Conservation (phyloP, 2,329 filamentous ascomycete species). For the Endoconidiophora polonica region DNA sequence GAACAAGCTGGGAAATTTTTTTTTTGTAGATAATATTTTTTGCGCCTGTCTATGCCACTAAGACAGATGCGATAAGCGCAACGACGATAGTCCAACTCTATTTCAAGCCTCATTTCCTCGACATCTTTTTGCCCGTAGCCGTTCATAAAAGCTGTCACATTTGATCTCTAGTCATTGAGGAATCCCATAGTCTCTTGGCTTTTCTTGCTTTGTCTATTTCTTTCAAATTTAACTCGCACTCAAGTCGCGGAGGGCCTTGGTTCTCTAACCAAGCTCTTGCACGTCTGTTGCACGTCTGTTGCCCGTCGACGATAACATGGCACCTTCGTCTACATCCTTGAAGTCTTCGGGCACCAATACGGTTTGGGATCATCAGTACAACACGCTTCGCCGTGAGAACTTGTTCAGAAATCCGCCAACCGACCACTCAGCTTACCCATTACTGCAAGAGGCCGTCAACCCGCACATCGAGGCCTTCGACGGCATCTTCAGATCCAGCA, state of each 20-base stretch:
- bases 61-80: slow-evolving; percentile 5
- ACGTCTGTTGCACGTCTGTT: background rate
- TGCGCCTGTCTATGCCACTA: background rate
- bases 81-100: background rate
- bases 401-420: slow-evolving; percentile 80
- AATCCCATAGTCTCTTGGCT: too few relatives aligned
- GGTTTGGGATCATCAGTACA: slow-evolving; percentile 70
- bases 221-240: too few relatives aligned
- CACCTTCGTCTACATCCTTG: slow-evolving; percentile 6
- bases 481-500: slow-evolving; percentile 45
- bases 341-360: slow-evolving; percentile 37
- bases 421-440: slow-evolving; percentile 75
- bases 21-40: slow-evolving; percentile 9
- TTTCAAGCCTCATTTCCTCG: background rate
- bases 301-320: slow-evolving; percentile 5
- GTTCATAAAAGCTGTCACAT: too few relatives aligned
- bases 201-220: too few relatives aligned
- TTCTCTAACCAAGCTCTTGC: slow-evolving; percentile 3
- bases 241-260: background rate
- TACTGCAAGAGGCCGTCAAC: slow-evolving; percentile 67
- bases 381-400: slow-evolving; percentile 70
- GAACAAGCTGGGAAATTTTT: slow-evolving; percentile 9
- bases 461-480: slow-evolving; percentile 97
- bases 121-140: background rate
- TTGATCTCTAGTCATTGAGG: background rate